Percentiles rank a stretch among this genome's conserved stretches.
phyloP scores from a whole-genome alignment of 768 basidiomycete species.

The Russula abietina region DNA sequence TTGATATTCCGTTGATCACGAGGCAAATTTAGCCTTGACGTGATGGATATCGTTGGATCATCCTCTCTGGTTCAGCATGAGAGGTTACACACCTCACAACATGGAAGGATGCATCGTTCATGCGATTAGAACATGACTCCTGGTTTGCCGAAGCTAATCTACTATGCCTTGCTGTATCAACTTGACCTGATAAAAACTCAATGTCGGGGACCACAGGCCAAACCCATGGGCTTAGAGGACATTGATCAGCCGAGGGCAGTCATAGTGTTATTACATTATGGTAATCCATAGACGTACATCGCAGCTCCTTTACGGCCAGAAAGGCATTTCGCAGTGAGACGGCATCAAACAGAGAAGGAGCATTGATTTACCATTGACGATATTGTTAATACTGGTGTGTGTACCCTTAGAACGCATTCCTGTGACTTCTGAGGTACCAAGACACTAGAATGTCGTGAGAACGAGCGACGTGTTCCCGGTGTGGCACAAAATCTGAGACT shows the following conservation, averaged over 20 bases:
- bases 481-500: neutral
- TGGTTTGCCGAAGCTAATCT: neutral
- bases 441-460: neutral
- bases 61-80: too few species aligned
- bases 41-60: neutral
- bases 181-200: neutral
- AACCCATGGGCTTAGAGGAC: too few species aligned
- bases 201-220: neutral
- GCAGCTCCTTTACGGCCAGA: too few species aligned
- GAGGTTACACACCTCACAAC: conserved; percentile 5
- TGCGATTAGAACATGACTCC: neutral
- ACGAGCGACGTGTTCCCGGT: neutral
- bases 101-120: neutral
- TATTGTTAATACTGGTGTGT: neutral
- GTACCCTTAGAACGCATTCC: neutral
- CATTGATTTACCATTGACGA: conserved; percentile 8
- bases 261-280: too few species aligned
- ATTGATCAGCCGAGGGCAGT: too few species aligned
- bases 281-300: too few species aligned
- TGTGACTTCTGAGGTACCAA: neutral
- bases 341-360: neutral
- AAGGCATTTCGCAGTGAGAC: neutral
- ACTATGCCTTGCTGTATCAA: neutral
- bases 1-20: neutral
- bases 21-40: neutral